phyloP scores from a whole-genome alignment of 2,329 filamentous ascomycete genomes.

The Dissoconium aciculare region DNA sequence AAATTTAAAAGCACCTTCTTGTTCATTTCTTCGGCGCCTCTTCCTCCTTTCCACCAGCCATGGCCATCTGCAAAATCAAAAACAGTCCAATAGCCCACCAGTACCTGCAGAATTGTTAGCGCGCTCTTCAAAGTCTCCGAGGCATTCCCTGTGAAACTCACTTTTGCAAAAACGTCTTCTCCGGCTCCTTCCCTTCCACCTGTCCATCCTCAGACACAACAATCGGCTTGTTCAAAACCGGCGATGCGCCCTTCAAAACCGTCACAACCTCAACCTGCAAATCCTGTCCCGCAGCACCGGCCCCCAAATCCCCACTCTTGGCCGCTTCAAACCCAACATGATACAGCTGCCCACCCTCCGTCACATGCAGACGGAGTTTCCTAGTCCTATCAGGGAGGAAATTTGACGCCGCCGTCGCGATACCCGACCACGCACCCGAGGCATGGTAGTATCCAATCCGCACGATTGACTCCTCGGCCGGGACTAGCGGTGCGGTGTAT shows the following conservation, averaged over 20 bases:
- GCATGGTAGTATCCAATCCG: conserved; percentile 31
- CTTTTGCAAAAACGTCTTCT: conserved; percentile 39
- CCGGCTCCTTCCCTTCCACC: conserved; percentile 31
- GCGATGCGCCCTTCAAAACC: conserved; percentile 27
- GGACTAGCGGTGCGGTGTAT: conserved; percentile 24
- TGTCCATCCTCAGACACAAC: conserved; percentile 41
- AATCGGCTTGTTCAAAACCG: conserved; percentile 38
- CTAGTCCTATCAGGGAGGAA: conserved; percentile 29
- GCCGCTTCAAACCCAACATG: conserved; percentile 31
- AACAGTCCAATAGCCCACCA: conserved; percentile 38
- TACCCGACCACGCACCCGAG: conserved; percentile 28
- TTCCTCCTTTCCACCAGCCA: conserved; percentile 26
- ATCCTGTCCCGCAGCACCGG: conserved; percentile 19
- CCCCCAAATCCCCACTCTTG: conserved; percentile 8
- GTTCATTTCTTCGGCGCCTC: conserved; percentile 5
- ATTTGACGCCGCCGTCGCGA: conserved; percentile 31
- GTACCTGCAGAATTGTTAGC: conserved; percentile 26
- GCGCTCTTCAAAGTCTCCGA: background rate
- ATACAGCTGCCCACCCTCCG: conserved; percentile 30
- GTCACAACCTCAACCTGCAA: conserved; percentile 30
- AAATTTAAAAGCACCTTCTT: too few relatives aligned
- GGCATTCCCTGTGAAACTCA: conserved; percentile 18
- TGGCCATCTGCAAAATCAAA: conserved; percentile 32
- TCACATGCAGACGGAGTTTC: conserved; percentile 31
- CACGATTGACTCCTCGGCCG: conserved; percentile 26